A percentile compares a stretch with the other conserved stretches of the same genome.
phyloP scores from a whole-genome alignment of 106 monocot species.

The Iris macrosiphon region DNA sequence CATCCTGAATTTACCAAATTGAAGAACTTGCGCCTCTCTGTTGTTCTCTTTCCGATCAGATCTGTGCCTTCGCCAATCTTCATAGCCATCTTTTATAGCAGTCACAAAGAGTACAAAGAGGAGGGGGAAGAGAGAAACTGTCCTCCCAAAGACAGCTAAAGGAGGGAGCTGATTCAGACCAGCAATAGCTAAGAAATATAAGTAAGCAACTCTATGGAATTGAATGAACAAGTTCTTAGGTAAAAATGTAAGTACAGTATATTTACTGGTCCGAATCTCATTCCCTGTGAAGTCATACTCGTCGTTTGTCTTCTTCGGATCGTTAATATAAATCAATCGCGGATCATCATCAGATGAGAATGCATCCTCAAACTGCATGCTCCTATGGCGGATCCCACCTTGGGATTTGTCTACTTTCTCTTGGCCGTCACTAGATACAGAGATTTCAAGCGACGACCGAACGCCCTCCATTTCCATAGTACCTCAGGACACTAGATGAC shows the following conservation, averaged over 20 bases:
- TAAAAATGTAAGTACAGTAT: slow-evolving; percentile 87
- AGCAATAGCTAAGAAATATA: slow-evolving; percentile 96
- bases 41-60: slow-evolving; percentile 96
- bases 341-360: slow-evolving; percentile 38
- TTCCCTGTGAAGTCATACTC: slow-evolving; percentile 91
- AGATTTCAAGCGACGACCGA: slow-evolving; percentile 43
- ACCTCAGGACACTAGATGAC: slow-evolving; percentile 25
- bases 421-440: slow-evolving; percentile 15
- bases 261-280: slow-evolving; percentile 95
- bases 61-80: slow-evolving; percentile 95
- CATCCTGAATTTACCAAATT: slow-evolving; percentile 53
- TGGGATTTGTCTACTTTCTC: slow-evolving; percentile 49
- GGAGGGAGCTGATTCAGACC: slow-evolving; percentile 98
- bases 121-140: slow-evolving; percentile 93
- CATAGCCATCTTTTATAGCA: slow-evolving; percentile 98
- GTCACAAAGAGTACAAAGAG: slow-evolving; percentile 96
- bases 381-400: slow-evolving; percentile 49
- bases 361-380: slow-evolving; percentile 67
- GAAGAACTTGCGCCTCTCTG: slow-evolving; percentile 63
- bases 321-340: slow-evolving; percentile 82
- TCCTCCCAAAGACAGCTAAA: slow-evolving; percentile 94
- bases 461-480: slow-evolving; percentile 64
- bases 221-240: slow-evolving; percentile 97
- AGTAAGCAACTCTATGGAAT: slow-evolving; percentile 87
- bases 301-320: slow-evolving; percentile 81